Conservation (phyloP, 208 protist genomes). For the Leishmania mexicana region DNA sequence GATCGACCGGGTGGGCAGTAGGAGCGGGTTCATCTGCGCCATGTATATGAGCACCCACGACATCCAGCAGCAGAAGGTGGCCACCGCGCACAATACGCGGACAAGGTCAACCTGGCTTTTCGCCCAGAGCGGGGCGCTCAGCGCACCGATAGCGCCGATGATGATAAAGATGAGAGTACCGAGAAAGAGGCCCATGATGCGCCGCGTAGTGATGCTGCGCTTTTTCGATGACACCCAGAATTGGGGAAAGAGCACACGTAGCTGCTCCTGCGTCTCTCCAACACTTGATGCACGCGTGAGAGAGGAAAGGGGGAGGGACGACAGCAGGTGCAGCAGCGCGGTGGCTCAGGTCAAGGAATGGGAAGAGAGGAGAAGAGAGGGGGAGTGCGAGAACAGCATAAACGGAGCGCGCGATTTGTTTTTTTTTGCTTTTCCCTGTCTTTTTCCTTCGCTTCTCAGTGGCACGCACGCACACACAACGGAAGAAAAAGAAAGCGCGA, state of each 20-base stretch:
- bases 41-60: conserved; percentile 94
- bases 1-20: conserved; percentile 88
- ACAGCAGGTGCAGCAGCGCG: neutral
- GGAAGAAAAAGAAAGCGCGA: neutral
- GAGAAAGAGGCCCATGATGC: conserved; percentile 67
- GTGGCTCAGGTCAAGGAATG: neutral
- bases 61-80: conserved; percentile 92
- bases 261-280: neutral
- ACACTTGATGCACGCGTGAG: neutral
- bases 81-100: conserved; percentile 65
- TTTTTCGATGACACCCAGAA: neutral
- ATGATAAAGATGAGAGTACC: conserved; percentile 78
- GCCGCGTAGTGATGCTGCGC: neutral
- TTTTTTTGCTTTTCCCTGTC: neutral
- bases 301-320: neutral
- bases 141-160: conserved; percentile 51
- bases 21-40: conserved; percentile 91
- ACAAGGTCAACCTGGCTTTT: conserved; percentile 85
- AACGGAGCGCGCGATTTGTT: neutral
- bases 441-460: neutral
- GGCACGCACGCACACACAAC: neutral
- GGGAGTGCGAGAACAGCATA: no score
- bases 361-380: neutral
- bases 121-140: conserved; percentile 77
- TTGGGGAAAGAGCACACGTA: neutral